Percentiles rank a stretch among this genome's conserved stretches.
phyloP scores from a whole-genome alignment of 805 yeast species.

The Blastobotrys terrestris region DNA sequence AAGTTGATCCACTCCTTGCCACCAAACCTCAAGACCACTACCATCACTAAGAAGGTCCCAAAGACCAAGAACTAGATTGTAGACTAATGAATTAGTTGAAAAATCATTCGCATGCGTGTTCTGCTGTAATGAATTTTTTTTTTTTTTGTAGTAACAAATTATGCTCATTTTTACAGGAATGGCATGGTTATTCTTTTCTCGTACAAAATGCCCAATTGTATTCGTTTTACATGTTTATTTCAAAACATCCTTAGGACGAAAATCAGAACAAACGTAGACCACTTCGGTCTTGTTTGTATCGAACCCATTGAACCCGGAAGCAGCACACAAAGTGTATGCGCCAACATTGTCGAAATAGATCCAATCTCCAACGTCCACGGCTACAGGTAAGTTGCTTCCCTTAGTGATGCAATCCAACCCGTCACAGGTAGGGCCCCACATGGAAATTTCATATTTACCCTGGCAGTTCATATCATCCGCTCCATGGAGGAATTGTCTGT shows the following conservation, averaged over 20 bases:
- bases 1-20: conserved; percentile 97
- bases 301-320: conserved; percentile 92
- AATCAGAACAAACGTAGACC: conserved; percentile 52
- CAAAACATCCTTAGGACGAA: not conserved
- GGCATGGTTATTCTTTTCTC: no score
- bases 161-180: no score
- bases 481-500: conserved; percentile 5
- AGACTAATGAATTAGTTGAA: not conserved
- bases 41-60: conserved; percentile 24
- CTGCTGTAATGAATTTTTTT: not conserved
- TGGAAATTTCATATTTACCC: conserved; percentile 36
- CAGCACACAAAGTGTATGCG: conserved; percentile 88
- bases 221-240: not conserved
- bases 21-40: conserved; percentile 44
- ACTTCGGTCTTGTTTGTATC: conserved; percentile 50
- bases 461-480: conserved; percentile 8
- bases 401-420: conserved; percentile 79
- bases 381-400: conserved; percentile 46
- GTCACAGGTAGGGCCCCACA: conserved; percentile 99
- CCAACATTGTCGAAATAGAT: conserved; percentile 76
- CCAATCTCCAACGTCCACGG: conserved; percentile 86
- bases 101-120: not conserved
- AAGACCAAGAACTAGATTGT: conserved; percentile 9
- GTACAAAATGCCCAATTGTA: not conserved
- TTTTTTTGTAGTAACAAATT: no score